A percentile compares a stretch with the other conserved stretches of the same genome.
Conservation (phyloP, 2,329 filamentous ascomycete species). For the Xylariomycetidae sp. region DNA sequence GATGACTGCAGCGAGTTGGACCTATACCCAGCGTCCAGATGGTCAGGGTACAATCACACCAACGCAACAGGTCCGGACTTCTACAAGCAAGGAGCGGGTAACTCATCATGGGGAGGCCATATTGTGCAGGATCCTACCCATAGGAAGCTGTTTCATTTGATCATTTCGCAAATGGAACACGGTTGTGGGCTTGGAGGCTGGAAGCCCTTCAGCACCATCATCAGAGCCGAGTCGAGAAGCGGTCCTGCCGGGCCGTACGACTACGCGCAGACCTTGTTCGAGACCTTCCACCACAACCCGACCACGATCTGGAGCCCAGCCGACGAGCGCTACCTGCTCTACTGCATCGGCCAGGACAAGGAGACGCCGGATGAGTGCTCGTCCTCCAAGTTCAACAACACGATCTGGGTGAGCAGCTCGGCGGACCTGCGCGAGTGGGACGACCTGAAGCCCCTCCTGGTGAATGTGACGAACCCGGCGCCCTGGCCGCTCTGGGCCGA, state of each 20-base stretch:
- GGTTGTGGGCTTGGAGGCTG: constrained; percentile 42
- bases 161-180: constrained; percentile 38
- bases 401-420: constrained; percentile 26
- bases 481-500: constrained; percentile 31
- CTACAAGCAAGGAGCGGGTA: constrained; percentile 22
- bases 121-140: constrained; percentile 37
- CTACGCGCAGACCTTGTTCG: constrained; percentile 33
- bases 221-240: constrained; percentile 36
- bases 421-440: constrained; percentile 17
- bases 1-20: constrained; percentile 39
- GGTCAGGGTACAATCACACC: constrained; percentile 41
- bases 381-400: constrained; percentile 23
- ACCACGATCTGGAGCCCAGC: constrained; percentile 37
- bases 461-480: constrained; percentile 34
- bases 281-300: constrained; percentile 41
- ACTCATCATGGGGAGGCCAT: constrained; percentile 42
- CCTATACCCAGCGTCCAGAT: constrained; percentile 32
- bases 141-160: constrained; percentile 34
- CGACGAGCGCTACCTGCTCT: constrained; percentile 38
- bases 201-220: constrained; percentile 38
- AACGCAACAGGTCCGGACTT: constrained; percentile 20
- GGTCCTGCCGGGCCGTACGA: constrained; percentile 39
- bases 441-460: constrained; percentile 9
- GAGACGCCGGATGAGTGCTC: constrained; percentile 16
- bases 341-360: constrained; percentile 35